Evolutionary conservation across 2,329 filamentous ascomycete genomes (phyloP).

Genomic region (Colletotrichum aenigma): DNA sequence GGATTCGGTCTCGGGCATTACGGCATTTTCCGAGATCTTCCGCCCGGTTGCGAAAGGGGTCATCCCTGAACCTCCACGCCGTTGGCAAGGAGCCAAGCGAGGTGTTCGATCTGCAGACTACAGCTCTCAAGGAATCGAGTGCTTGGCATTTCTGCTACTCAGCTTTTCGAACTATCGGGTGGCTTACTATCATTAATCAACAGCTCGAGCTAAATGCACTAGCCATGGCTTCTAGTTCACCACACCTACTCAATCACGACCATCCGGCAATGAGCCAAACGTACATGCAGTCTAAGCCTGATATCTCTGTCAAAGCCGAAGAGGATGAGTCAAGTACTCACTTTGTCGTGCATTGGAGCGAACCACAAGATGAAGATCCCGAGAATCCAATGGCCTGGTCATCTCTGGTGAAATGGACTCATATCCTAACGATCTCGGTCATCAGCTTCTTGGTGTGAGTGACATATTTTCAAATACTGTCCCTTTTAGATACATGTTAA

Average conservation of each 20-base stretch:
- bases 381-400: conserved; percentile 60
- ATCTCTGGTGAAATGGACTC: conserved; percentile 38
- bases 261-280: not conserved
- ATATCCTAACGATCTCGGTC: conserved; percentile 48
- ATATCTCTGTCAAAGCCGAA: not conserved
- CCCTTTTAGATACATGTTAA: conserved; percentile 24
- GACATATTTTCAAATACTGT: conserved; percentile 47
- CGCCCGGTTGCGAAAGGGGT: not conserved
- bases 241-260: not conserved
- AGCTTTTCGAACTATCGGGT: not conserved
- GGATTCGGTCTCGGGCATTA: not conserved
- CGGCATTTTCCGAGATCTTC: not conserved
- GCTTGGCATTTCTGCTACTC: not conserved
- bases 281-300: not conserved
- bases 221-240: not conserved
- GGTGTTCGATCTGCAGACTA: not conserved
- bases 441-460: conserved; percentile 41
- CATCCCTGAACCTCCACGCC: not conserved
- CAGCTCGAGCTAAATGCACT: not conserved
- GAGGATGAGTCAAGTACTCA: not conserved
- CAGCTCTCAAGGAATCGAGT: not conserved
- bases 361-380: conserved; percentile 41
- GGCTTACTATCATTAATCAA: not conserved
- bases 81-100: not conserved
- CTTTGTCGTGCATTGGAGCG: not conserved